A percentile compares a stretch with the other conserved stretches of the same genome.
phyloP scores from a whole-genome alignment of 2,329 filamentous ascomycete genomes.

The Lecanicillium sp. region DNA sequence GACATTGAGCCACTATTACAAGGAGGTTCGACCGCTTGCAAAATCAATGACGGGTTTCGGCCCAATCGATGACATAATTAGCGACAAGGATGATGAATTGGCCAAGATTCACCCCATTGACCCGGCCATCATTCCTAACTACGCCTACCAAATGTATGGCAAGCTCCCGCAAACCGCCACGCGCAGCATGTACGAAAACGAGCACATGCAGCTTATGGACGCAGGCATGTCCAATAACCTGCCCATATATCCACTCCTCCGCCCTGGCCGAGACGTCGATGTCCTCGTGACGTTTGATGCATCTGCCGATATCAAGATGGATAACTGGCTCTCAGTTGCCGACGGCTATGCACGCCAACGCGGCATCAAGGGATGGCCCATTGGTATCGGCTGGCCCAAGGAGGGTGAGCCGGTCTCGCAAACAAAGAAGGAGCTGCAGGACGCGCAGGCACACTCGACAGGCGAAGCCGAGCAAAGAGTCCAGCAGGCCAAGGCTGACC shows the following conservation, averaged over 20 bases:
- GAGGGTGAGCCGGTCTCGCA: constrained; percentile 48
- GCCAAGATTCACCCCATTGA: constrained; percentile 93
- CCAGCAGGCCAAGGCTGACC: constrained; percentile 46
- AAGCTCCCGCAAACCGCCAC: constrained; percentile 71
- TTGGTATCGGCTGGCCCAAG: constrained; percentile 90
- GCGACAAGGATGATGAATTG: constrained; percentile 74
- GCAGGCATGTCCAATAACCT: constrained; percentile 98
- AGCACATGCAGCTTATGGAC: constrained; percentile 84
- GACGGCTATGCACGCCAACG: constrained; percentile 90
- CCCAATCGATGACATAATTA: constrained; percentile 73
- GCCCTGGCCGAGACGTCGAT: constrained; percentile 82
- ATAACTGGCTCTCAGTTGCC: constrained; percentile 92
- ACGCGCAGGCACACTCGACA: constrained; percentile 53
- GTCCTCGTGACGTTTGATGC: constrained; percentile 90
- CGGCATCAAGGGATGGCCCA: constrained; percentile 87
- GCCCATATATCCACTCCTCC: constrained; percentile 87
- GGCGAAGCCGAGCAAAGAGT: constrained; percentile 58
- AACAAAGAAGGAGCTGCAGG: constrained; percentile 56
- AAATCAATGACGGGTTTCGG: constrained; percentile 66
- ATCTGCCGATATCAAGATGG: constrained; percentile 83
- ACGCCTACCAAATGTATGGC: constrained; percentile 70
- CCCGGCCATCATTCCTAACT: constrained; percentile 86
- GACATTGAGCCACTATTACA: constrained; percentile 92
- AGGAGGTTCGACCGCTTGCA: constrained; percentile 79
- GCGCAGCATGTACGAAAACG: constrained; percentile 60